Base-by-base conservation (phyloP, 345 rosid species). In the Eucalyptus melliodora region DNA sequence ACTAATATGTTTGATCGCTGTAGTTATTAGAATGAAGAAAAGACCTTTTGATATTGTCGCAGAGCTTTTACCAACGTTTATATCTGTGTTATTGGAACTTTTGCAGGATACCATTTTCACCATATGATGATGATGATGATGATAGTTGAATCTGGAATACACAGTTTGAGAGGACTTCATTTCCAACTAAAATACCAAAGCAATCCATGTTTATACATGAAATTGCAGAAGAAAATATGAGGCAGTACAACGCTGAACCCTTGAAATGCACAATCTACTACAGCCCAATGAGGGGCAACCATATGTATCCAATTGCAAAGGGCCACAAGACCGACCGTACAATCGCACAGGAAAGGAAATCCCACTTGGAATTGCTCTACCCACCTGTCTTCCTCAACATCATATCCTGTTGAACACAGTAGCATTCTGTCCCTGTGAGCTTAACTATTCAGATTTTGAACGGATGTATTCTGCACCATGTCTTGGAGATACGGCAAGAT, bases 311-410 rank as follows among this genome's bases (percentile, higher is more conserved):
- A 19, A 91, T 8, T 9, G 51, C 91, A 88, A 88, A 94, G 82
- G 82, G 94, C 80, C 37, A 92, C 88, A 11, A 93, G 50, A 34
- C 88, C 92, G 9, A 93, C 95, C 90, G 53, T 86, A 80, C 91
- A 93, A 80, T 90, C 93, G 26, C 90, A 93, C 10, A 94, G 86
- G 56, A 86, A 93, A 94, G 88, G 56, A 86, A 91, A 95, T 50
- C 94, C 95, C 44, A 82, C 91, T 67, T 88, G 93, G 0, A 82
- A 89, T 51, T 89, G 81, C 94, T 91, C 88, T 90, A 5, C 13
- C 45, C 30, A 2, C 11, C 51, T 7, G 82, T 91, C 89, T 91
- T 91, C 88, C 88, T 91, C 85, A 93, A 86, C 47, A 89, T 30
- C 47, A 1, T 53, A 0, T 94, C 94, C 95, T 94, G 86, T 92